phyloP scores from a whole-genome alignment of 139 green algal species.

The Zygnema cylindricum region DNA sequence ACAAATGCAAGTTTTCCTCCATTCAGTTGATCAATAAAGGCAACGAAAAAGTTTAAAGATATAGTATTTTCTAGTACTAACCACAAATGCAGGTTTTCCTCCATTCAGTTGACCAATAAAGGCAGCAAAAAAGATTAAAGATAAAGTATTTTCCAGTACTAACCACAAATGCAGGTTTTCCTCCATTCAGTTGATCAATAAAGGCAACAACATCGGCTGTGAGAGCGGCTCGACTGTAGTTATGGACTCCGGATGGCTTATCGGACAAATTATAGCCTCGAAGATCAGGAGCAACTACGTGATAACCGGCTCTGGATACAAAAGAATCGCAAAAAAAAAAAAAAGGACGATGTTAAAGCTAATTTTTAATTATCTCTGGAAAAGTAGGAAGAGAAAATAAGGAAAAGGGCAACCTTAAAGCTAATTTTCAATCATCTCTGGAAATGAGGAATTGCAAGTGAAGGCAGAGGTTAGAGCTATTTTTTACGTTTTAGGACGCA shows the following conservation, averaged over 20 bases:
- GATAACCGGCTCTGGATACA: constrained; percentile 28
- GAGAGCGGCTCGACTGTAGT: constrained; percentile 47
- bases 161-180: constrained; percentile 26
- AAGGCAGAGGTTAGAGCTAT: no score
- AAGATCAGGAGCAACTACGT: constrained; percentile 54
- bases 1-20: no score
- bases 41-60: background rate
- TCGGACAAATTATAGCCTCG: constrained; percentile 54
- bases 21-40: no score
- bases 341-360: no score
- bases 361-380: no score
- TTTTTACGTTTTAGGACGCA: no score
- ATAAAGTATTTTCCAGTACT: background rate
- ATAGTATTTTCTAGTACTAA: background rate
- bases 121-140: constrained; percentile 14
- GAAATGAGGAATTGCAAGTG: background rate
- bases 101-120: constrained; percentile 25
- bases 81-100: constrained; percentile 21
- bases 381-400: no score
- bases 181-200: constrained; percentile 14
- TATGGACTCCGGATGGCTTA: constrained; percentile 12
- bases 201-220: constrained; percentile 36
- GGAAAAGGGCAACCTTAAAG: no score
- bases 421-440: no score
- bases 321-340: background rate